Evolutionary conservation across 2,329 filamentous ascomycete species (phyloP).

Genomic region (Bimuria novae-zelandiae): DNA sequence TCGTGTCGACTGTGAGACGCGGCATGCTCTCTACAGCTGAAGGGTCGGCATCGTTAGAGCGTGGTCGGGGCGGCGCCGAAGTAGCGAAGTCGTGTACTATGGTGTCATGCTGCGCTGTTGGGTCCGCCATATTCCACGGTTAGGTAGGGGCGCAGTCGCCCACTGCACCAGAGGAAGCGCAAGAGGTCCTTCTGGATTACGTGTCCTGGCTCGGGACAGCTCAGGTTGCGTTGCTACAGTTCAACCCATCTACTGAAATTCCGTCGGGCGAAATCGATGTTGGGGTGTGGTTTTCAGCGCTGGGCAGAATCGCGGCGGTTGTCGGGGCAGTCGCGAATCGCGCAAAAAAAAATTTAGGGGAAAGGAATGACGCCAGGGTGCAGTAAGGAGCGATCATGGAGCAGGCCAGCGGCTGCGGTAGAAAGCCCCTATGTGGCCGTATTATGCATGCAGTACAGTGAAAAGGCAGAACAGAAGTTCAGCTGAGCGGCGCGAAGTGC

Average conservation of each 20-base stretch:
- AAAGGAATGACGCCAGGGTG: neutral
- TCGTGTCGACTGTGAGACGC: conserved; percentile 32
- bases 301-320: neutral
- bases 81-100: conserved; percentile 42
- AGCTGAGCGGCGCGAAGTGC: neutral
- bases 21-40: neutral
- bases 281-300: too few relatives aligned
- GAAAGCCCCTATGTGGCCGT: neutral
- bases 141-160: neutral
- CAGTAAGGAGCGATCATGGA: neutral
- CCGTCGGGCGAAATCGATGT: too few relatives aligned
- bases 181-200: neutral
- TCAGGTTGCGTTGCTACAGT: neutral
- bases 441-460: neutral
- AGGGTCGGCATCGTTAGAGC: neutral
- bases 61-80: conserved; percentile 18
- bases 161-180: neutral
- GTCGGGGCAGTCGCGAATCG: neutral
- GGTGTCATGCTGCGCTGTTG: conserved; percentile 19
- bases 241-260: neutral
- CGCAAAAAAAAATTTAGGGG: neutral
- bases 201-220: neutral
- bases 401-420: neutral
- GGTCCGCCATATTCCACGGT: conserved; percentile 28
- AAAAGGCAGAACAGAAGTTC: neutral